A percentile compares a stretch with the other conserved stretches of the same genome.
Evolutionary conservation across 176 grass and related monocot species (phyloP).

Genomic region (Ensete glaucum): DNA sequence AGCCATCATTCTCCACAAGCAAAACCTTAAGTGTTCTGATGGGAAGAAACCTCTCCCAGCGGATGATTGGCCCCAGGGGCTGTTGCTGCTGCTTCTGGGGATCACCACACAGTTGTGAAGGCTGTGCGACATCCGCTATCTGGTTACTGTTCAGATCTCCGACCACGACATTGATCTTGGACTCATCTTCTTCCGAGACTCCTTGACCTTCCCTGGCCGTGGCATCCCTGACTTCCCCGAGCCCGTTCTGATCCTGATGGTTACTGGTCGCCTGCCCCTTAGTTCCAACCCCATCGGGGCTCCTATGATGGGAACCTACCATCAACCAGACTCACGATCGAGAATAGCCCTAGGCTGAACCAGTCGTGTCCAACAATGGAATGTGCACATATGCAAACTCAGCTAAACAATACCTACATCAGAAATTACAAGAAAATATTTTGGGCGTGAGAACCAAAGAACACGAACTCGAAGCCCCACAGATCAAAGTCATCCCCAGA

Average conservation of each 20-base stretch:
- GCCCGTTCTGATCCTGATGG: slow-evolving; percentile 3
- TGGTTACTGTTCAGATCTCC: slow-evolving; percentile 15
- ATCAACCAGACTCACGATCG: slow-evolving; percentile 41
- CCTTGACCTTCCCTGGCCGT: slow-evolving; percentile 27
- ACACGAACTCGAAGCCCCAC: background rate
- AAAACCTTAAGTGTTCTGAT: slow-evolving; percentile 67
- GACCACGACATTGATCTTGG: slow-evolving; percentile 20
- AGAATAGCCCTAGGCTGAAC: slow-evolving; percentile 2
- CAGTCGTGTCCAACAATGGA: slow-evolving; percentile 17
- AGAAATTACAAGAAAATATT: background rate
- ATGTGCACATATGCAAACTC: slow-evolving; percentile 23
- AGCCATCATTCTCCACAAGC: slow-evolving; percentile 81
- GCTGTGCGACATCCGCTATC: slow-evolving; percentile 11
- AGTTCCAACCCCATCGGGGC: slow-evolving; percentile 18
- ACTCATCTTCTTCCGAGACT: slow-evolving; percentile 27
- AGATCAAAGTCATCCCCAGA: background rate
- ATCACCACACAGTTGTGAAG: slow-evolving; percentile 4
- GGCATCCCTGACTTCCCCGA: slow-evolving; percentile 15
- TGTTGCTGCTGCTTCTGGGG: slow-evolving; percentile 38
- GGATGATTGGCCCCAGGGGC: slow-evolving; percentile 10
- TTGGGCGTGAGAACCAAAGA: no score
- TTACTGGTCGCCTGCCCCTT: slow-evolving; percentile 14
- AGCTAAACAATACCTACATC: background rate
- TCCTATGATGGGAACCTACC: slow-evolving; percentile 38
- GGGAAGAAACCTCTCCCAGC: slow-evolving; percentile 82